Base-by-base conservation (phyloP, 805 yeast genomes). In the Kazachstania taianensis region DNA sequence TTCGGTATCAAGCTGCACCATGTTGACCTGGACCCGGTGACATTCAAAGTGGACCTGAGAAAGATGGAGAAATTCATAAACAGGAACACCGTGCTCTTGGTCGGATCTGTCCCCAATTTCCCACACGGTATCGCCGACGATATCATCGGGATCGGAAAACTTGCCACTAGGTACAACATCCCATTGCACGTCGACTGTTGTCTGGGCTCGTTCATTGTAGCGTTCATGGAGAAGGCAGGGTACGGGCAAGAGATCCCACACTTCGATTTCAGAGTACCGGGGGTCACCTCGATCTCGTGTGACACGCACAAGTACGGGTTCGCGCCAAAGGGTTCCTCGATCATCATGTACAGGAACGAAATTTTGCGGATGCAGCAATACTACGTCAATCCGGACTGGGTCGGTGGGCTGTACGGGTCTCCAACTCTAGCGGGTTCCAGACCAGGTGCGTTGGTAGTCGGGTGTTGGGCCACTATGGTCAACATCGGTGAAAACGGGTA, bases 261-360 rank as follows among this genome's bases (percentile, higher is more conserved):
- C 9, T 87, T 89, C 61, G 97, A 92, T 56, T 89, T 89, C 62
- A 65, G 89, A 44, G 68, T 85, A 2, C 80, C 84, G 1, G 92
- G 92, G 22, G 97, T 92, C n/a, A 92, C 97, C 1, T 86, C 96
- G 2, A 89, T 89, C 39, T 83, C 95, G n/a, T 92, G 97, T 62
- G 98, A 89, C 57, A 89, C 98, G n/a, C 98, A 89, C 66, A 89
- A 89, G 59, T 89, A 89, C 53, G 98, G 97, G 1, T 92, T 89
- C 67, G 96, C 97, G 7, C 98, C 98, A 27, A 89, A 89, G 60
- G 98, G 98, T 7, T 80, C 94, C 0, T 84, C 95, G 1, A 71
- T 89, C 17, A 81, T 92, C 48, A 80, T 92, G 94, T 92, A 92
- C 59, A 72, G 96, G 32, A 61, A 69, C 41, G 49, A 70, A 0